Evolutionary conservation across 73 alveolate species (phyloP).

Genomic region (Stentor roeselii): DNA sequence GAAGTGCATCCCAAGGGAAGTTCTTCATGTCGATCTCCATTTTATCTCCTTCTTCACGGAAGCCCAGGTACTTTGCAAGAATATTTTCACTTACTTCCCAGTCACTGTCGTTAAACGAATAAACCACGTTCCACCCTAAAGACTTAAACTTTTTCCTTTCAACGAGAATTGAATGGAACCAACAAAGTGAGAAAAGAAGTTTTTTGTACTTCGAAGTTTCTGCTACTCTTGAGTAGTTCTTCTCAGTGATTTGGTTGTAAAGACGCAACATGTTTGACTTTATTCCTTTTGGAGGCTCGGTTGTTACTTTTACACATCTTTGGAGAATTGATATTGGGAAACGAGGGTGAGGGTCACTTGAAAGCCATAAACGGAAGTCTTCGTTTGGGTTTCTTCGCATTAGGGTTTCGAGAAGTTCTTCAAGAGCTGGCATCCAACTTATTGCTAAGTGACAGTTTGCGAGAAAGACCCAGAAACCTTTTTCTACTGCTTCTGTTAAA

Average conservation of each 20-base stretch:
- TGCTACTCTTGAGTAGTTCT: conserved; percentile 35
- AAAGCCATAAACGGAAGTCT: conserved; percentile 97
- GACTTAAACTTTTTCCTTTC: conserved; percentile 98
- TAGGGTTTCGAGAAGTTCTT: conserved; percentile 76
- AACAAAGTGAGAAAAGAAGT: conserved; percentile 72
- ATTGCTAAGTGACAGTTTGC: conserved; percentile 93
- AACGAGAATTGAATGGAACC: conserved; percentile 95
- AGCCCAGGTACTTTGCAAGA: conserved; percentile 94
- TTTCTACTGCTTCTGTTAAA: conserved; percentile 78
- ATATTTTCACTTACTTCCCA: conserved; percentile 98
- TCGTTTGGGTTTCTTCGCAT: conserved; percentile 91
- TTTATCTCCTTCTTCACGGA: conserved; percentile 67
- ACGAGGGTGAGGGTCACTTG: conserved; percentile 98
- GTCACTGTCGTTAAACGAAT: conserved; percentile 99
- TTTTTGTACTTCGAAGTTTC: conserved; percentile 17
- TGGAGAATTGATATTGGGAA: conserved; percentile 98
- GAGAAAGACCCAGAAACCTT: conserved; percentile 96
- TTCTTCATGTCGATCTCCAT: conserved; percentile 54
- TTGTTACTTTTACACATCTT: conserved; percentile 98
- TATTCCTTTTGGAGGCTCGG: conserved; percentile 99
- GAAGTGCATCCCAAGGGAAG: conserved; percentile 98
- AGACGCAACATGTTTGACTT: conserved; percentile 98
- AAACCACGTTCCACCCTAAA: conserved; percentile 99
- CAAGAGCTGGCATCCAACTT: conserved; percentile 93
- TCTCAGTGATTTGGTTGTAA: conserved; percentile 91